Base-by-base conservation (phyloP, 2,329 filamentous ascomycete species). In the Pseudogymnoascus sp. region DNA sequence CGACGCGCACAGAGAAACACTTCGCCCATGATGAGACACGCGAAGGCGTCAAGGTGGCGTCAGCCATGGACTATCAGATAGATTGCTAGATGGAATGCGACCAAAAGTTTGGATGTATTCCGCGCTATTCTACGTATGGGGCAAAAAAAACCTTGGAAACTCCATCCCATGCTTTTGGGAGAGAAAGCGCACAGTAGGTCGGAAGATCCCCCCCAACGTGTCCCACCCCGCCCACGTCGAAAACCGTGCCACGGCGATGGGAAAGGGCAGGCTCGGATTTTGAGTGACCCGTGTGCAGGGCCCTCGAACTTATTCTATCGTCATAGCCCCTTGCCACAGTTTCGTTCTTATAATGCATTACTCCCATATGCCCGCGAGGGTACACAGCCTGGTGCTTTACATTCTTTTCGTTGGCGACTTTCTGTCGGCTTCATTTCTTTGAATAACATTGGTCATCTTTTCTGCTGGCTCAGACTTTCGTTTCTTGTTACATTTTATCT, bases 301-400 rank as follows among this genome's bases (percentile, higher is more conserved):
- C 28, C 28, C 47, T 54, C 28, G 47, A 54, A 54, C 47, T 28
- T 32, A 54, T 54, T 54, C 47, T 54, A 54, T 54, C 47, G 47
- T 54, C 47, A 54, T 54, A 54, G 16, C 47, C 47, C 47, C 47
- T 54, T 54, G 47, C 47, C 43, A 4, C 47, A 32, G 47, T 54
- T 54, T 54, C 47, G 47, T 54, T 54, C 47, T 54, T 54, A 54
- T 54, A 54, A 54, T 54, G 28, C 47, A 54, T 54, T 54, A 28
- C 47, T 54, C 47, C 47, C 47, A 54, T 54, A 32, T 54, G 28
- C 28, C 28, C 28, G 32, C 9, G 9, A 54, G 16, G 32, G 28
- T 14, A 54, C 47, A 54, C 47, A 54, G 47, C 47, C 47, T 54
- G 47, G 47, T 32, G 47, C 47, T 54, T 32, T 54, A 54, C 47